Evolutionary conservation across 208 protist species (phyloP), one percentile per base, ranked within the genome.

Genomic region (Acanthamoeba triangularis): DNA sequence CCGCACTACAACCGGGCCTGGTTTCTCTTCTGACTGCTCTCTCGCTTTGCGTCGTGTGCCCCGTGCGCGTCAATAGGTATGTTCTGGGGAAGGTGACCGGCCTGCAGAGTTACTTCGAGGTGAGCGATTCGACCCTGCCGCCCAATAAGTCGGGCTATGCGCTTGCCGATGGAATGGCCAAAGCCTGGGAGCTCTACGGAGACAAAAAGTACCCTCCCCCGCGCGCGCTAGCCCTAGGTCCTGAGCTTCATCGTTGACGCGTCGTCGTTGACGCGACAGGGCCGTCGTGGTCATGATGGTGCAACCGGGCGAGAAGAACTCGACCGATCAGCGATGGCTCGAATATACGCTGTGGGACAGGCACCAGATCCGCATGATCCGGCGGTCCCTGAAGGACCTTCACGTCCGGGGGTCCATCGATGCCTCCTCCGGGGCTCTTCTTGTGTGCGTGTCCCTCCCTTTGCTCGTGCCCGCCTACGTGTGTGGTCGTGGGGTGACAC

Each of bases 291-390:
- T 99, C 2, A 97, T 99, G 35, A 96, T 99, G 11, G 97, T 99
- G n/a, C 99, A 99, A 91, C 97, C 98, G 47, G 96, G 97, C 44
- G 99, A 99, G 96, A 95, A 97, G 23, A 99, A 99, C 96, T 98
- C 98, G n/a, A 98, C 96, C 3, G 99, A 99, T 95, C 99, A 99
- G 96, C 98, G 98, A 93, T 97, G 96, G 52, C 95, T 99, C 25
- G 96, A 99, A 61, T 96, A 98, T 30, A 65, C 96, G 18, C 96
- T 99, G 23, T 98, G 98, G 28, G 94, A 98, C 82, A 35, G 84
- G n/a, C 97, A 99, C 95, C 91, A 96, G 8, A 96, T 99, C 28
- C 88, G 96, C 18, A 98, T 97, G 49, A 78, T 99, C 20, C 97
- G 98, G 80, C 97, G 98, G 67, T 99, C 98, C 14, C 96, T 99